These are phyloP conservation scores for Orbilia javanica DNA, from an alignment of 2,329 filamentous ascomycete genomes.

Conservation along the genomic window DNA sequence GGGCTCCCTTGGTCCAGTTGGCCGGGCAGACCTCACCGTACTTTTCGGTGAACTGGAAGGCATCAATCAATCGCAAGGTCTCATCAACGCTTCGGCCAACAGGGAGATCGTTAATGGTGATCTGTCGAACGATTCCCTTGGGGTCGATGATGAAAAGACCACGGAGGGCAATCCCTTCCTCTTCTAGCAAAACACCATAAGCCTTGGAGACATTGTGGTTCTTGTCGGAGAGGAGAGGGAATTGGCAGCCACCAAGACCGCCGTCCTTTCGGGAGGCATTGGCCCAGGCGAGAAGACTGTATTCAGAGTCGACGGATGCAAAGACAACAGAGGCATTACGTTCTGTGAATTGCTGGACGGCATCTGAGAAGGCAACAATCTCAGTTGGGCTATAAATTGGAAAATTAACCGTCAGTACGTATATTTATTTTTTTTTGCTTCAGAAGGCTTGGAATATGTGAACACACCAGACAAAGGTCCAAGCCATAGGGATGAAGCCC, in stretches of 20 bases:
- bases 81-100: constrained; percentile 76
- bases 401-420: constrained; percentile 62
- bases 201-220: constrained; percentile 72
- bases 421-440: not conserved
- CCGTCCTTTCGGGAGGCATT: constrained; percentile 72
- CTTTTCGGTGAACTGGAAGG: constrained; percentile 68
- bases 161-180: constrained; percentile 74
- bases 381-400: constrained; percentile 66
- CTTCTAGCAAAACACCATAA: constrained; percentile 75
- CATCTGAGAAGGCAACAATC: constrained; percentile 75
- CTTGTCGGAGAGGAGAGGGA: constrained; percentile 74
- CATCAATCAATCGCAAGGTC: constrained; percentile 71
- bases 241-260: constrained; percentile 73
- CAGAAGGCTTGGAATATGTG: not conserved
- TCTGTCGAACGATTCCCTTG: constrained; percentile 72
- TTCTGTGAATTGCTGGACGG: constrained; percentile 72
- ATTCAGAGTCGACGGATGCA: constrained; percentile 74
- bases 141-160: constrained; percentile 77
- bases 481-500: constrained; percentile 77
- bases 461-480: constrained; percentile 73
- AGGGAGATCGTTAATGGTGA: constrained; percentile 76
- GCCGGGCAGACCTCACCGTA: constrained; percentile 68
- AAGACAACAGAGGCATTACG: constrained; percentile 74
- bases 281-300: constrained; percentile 72
- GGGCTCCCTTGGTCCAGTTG: constrained; percentile 68